These are phyloP conservation scores for Globisporangium iwayamae DNA, from an alignment of 352 stramenopile genomes.

Conservation along the genomic window DNA sequence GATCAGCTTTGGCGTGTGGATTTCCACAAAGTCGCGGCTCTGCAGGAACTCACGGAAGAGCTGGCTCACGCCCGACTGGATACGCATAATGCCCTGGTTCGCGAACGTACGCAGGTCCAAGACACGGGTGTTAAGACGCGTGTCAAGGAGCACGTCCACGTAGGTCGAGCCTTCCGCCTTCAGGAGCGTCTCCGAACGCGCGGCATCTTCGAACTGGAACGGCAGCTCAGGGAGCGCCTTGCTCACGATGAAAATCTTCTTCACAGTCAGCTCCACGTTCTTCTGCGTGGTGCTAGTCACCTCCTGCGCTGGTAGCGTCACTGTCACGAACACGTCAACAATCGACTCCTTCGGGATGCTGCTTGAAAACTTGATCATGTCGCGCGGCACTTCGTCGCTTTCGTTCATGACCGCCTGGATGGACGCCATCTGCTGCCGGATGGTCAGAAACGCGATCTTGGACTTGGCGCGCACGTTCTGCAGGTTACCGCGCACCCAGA, in stretches of 20 bases:
- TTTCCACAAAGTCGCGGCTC: slow-evolving; percentile 96
- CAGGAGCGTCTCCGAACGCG: slow-evolving; percentile 82
- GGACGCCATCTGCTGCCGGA: slow-evolving; percentile 95
- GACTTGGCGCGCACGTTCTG: slow-evolving; percentile 93
- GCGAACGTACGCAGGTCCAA: slow-evolving; percentile 98
- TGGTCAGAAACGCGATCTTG: slow-evolving; percentile 96
- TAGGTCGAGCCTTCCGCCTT: slow-evolving; percentile 83
- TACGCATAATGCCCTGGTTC: slow-evolving; percentile 98
- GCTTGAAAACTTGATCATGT: slow-evolving; percentile 97
- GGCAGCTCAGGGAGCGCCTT: slow-evolving; percentile 90
- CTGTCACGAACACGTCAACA: slow-evolving; percentile 93
- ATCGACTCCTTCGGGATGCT: slow-evolving; percentile 95
- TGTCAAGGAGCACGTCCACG: slow-evolving; percentile 88
- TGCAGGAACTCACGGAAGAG: slow-evolving; percentile 98
- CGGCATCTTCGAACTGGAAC: slow-evolving; percentile 95
- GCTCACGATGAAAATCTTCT: slow-evolving; percentile 94
- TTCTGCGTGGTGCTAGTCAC: slow-evolving; percentile 94
- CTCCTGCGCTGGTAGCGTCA: slow-evolving; percentile 82
- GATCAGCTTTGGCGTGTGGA: slow-evolving; percentile 99
- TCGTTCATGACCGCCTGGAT: slow-evolving; percentile 92
- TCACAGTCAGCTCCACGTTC: slow-evolving; percentile 93
- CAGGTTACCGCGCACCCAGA: slow-evolving; percentile 95
- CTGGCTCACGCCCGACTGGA: slow-evolving; percentile 95
- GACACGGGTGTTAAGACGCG: slow-evolving; percentile 93
- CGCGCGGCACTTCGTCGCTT: slow-evolving; percentile 87